phyloP scores from a whole-genome alignment of 2,329 filamentous ascomycete species.

The Stagonosporopsis tanaceti region DNA sequence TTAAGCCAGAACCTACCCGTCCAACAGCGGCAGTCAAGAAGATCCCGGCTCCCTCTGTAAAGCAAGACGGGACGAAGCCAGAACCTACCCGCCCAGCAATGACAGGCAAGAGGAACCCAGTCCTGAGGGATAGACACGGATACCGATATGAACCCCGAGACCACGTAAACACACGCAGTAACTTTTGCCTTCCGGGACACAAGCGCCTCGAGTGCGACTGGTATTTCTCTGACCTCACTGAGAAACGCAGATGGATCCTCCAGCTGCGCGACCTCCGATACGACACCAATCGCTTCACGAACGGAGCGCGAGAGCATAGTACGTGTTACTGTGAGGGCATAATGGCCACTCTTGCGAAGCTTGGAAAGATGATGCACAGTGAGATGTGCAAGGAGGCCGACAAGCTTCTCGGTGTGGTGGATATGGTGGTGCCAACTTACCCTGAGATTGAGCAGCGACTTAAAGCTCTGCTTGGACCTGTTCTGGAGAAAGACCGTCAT shows the following conservation, averaged over 20 bases:
- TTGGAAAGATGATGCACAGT: background rate
- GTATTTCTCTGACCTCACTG: background rate
- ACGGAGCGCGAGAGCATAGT: background rate
- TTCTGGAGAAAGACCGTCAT: background rate
- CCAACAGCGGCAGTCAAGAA: background rate
- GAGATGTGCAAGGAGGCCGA: background rate
- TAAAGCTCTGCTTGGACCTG: background rate
- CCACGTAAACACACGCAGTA: background rate
- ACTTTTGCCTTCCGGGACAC: background rate
- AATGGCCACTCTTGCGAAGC: background rate
- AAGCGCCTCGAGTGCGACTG: background rate
- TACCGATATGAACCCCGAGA: background rate
- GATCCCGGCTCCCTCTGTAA: background rate
- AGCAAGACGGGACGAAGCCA: background rate
- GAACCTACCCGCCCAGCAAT: background rate
- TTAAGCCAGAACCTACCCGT: background rate
- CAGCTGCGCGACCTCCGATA: background rate
- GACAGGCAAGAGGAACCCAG: background rate
- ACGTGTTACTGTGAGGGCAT: background rate
- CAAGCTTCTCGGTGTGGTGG: background rate
- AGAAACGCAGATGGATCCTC: background rate
- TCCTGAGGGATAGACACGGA: background rate
- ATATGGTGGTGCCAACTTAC: background rate
- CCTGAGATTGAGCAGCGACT: background rate
- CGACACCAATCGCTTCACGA: background rate